Evolutionary conservation across 805 yeast species (phyloP), one percentile per base, ranked within the genome.

Genomic region (Candida ipomoeae): DNA sequence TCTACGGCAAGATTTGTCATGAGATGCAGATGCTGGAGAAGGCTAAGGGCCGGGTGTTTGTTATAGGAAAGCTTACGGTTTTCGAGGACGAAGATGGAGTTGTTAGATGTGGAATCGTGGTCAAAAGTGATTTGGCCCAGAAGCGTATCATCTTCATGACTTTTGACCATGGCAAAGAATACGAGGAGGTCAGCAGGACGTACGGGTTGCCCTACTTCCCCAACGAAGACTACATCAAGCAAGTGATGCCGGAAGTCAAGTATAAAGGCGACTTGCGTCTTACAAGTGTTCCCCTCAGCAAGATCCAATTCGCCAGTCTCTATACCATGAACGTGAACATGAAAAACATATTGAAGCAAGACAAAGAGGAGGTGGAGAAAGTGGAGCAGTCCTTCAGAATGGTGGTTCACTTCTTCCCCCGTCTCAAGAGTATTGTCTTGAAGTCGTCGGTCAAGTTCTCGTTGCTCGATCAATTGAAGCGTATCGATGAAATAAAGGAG

Each of bases 61-160:
- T 67, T 48, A 61, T 67, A 1, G 92, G 91, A 2, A 72, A 85
- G 52, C 61, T 86, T 44, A 59, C 87, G 47, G 73, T 84, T 5
- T 89, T 71, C 63, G 74, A 81, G 52, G 84, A 83, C 60, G 63
- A 64, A 5, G 62, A 70, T 6, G 75, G 67, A 3, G 62, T 65
- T 14, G 55, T 76, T 1, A 64, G 70, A 44, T 66, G 79, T 11
- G 95, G 90, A 5, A 75, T 85, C 49, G 67, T 84, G 23, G 70
- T 79, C 36, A 81, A 74, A 61, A 52, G 75, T 56, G 67, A 71
- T 62, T 47, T 63, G 53, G 57, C 66, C 15, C 60, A 64, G 48
- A 55, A 66, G 33, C 54, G 57, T 1, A 57, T 78, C 11, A 61
- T 76, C 3, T 62, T 80, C 5, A 57, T 82, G 48, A 69, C 77